Percentiles rank a stretch among this genome's conserved stretches.
Evolutionary conservation across 2,329 filamentous ascomycete genomes (phyloP).

Genomic region (Thielaviopsis euricoi): DNA sequence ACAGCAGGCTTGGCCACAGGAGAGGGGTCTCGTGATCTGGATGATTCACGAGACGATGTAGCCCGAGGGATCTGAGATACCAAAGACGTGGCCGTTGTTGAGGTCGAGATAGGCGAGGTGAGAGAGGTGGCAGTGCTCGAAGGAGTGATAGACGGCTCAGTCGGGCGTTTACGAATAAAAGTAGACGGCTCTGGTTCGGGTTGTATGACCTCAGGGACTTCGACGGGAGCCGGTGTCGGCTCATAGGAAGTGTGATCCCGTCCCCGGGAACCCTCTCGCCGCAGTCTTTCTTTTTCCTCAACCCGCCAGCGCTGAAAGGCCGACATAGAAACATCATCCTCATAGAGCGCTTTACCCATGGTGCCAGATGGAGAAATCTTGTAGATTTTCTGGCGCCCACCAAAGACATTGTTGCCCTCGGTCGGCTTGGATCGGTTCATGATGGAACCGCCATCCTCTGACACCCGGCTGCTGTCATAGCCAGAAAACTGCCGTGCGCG

Average conservation of each 20-base stretch:
- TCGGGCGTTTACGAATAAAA: neutral
- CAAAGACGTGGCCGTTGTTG: slow-evolving; percentile 15
- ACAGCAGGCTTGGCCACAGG: neutral
- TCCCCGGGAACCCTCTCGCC: neutral
- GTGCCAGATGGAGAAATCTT: slow-evolving; percentile 48
- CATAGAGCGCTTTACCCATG: slow-evolving; percentile 59
- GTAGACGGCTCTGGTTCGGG: too few relatives aligned
- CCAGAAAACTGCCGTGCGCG: slow-evolving; percentile 43
- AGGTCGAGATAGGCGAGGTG: slow-evolving; percentile 21
- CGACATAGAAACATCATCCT: slow-evolving; percentile 67
- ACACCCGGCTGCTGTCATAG: slow-evolving; percentile 46
- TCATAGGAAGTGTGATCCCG: neutral
- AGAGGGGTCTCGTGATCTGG: too few relatives aligned
- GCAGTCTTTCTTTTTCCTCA: slow-evolving; percentile 37
- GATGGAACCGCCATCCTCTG: slow-evolving; percentile 67
- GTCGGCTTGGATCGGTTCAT: slow-evolving; percentile 69
- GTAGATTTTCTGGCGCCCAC: slow-evolving; percentile 89
- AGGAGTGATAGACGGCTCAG: neutral
- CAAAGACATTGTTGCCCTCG: slow-evolving; percentile 87
- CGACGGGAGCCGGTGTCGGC: too few relatives aligned
- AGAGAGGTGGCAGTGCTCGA: slow-evolving; percentile 14
- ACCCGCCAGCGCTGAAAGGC: slow-evolving; percentile 64
- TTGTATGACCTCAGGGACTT: neutral
- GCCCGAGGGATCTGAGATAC: too few relatives aligned
- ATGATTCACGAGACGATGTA: too few relatives aligned